phyloP scores from a whole-genome alignment of 2,329 filamentous ascomycete genomes.

The Talaromyces sp. region DNA sequence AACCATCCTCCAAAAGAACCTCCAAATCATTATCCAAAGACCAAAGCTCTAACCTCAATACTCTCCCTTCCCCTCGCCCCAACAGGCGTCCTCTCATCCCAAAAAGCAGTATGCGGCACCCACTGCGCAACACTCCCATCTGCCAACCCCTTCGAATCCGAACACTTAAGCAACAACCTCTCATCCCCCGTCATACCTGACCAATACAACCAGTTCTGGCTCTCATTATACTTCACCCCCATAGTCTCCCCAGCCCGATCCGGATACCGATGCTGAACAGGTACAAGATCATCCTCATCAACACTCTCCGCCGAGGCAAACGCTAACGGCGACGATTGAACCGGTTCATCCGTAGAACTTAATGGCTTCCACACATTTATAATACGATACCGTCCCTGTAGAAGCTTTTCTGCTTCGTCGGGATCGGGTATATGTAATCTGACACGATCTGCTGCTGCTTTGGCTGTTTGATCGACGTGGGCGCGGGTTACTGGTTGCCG shows the following conservation, averaged over 20 bases:
- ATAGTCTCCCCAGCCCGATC: constrained; percentile 74
- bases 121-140: constrained; percentile 51
- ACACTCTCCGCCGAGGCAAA: constrained; percentile 58
- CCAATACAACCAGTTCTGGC: constrained; percentile 77
- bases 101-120: constrained; percentile 76
- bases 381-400: constrained; percentile 73
- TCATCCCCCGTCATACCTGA: constrained; percentile 76
- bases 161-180: constrained; percentile 76
- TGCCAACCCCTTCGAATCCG: constrained; percentile 57
- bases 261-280: constrained; percentile 74
- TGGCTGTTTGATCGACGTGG: constrained; percentile 81
- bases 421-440: constrained; percentile 62
- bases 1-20: no score
- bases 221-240: constrained; percentile 62
- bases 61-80: constrained; percentile 77
- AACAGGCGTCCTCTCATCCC: constrained; percentile 69
- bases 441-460: constrained; percentile 69
- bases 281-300: constrained; percentile 62
- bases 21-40: constrained; percentile 74
- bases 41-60: constrained; percentile 83
- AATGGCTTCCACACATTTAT: constrained; percentile 84
- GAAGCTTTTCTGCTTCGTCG: constrained; percentile 67
- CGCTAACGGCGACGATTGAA: constrained; percentile 60
- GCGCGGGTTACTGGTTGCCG: constrained; percentile 71
- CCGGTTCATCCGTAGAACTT: constrained; percentile 50